Percentiles rank a stretch among this genome's conserved stretches.
Conservation (phyloP, 371 early-diverging fungal genomes). For the Nematocida sp. region DNA sequence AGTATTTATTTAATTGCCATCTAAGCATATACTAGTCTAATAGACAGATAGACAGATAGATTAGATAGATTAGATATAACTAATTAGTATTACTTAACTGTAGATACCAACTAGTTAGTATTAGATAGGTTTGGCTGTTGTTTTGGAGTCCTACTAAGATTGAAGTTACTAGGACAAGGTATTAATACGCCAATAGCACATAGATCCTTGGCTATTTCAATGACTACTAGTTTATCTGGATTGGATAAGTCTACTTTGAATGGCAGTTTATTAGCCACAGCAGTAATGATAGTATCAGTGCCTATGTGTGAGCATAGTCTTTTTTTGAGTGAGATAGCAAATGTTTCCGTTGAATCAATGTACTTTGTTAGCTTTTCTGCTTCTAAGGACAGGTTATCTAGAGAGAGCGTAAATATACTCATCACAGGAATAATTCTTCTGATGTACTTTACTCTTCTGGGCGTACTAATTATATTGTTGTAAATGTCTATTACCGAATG, state of each 20-base stretch:
- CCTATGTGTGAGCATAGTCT: conserved; percentile 40
- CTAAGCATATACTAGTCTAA: too few relatives aligned
- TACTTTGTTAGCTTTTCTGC: neutral
- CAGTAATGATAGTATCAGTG: conserved; percentile 33
- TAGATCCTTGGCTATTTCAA: conserved; percentile 33
- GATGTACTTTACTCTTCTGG: conserved; percentile 17
- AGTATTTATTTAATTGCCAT: too few relatives aligned
- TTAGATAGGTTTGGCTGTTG: neutral
- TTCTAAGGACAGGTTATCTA: conserved; percentile 1
- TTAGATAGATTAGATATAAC: too few relatives aligned
- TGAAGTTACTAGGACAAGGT: conserved; percentile 49
- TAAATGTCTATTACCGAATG: conserved; percentile 39
- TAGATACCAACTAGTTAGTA: too few relatives aligned
- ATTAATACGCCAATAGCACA: conserved; percentile 29
- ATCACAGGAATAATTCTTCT: conserved; percentile 38
- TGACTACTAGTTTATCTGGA: conserved; percentile 25
- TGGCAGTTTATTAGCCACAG: conserved; percentile 10
- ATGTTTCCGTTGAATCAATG: conserved; percentile 4
- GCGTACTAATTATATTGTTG: conserved; percentile 8
- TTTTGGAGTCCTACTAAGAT: conserved; percentile 12
- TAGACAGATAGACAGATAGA: too few relatives aligned
- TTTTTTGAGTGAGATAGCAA: conserved; percentile 22
- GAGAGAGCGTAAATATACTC: conserved; percentile 14
- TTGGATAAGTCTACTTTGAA: conserved; percentile 32
- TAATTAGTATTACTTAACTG: too few relatives aligned